A percentile compares a stretch with the other conserved stretches of the same genome.
These are phyloP conservation scores for Tulasnella calospora DNA, from an alignment of 768 basidiomycete species.

Conservation along the genomic window DNA sequence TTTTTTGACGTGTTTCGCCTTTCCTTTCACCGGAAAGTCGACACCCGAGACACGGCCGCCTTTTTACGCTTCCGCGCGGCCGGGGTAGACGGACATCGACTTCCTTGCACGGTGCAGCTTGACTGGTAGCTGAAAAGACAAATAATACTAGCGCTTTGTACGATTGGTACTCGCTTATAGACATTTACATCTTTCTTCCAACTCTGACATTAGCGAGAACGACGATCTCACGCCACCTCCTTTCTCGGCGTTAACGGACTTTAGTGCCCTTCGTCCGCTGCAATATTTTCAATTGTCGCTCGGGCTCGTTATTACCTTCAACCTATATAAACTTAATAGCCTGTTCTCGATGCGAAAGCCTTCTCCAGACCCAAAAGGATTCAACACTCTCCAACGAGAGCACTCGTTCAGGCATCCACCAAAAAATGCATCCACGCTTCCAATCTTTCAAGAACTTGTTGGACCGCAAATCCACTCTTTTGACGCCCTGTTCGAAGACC, in stretches of 20 bases:
- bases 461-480: conserved; percentile 92
- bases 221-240: too few species aligned
- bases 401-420: conserved; percentile 71
- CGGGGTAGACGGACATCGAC: too few species aligned
- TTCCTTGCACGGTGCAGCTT: too few species aligned
- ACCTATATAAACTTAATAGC: background rate
- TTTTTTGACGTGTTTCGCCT: background rate
- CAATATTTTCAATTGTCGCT: too few species aligned
- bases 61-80: conserved; percentile 25
- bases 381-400: conserved; percentile 79
- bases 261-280: too few species aligned
- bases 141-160: too few species aligned
- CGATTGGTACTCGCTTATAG: too few species aligned
- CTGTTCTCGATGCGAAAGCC: background rate
- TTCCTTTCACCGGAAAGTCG: conserved; percentile 13
- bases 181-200: too few species aligned
- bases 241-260: too few species aligned
- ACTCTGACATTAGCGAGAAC: too few species aligned
- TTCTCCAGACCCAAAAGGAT: conserved; percentile 36
- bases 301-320: background rate
- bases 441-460: conserved; percentile 87
- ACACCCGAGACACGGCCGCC: conserved; percentile 20
- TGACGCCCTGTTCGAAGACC: conserved; percentile 93
- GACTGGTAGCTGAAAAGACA: too few species aligned
- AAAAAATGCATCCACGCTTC: conserved; percentile 59